Conservation (phyloP, 768 basidiomycete genomes). For the Rhodocollybia butyracea region DNA sequence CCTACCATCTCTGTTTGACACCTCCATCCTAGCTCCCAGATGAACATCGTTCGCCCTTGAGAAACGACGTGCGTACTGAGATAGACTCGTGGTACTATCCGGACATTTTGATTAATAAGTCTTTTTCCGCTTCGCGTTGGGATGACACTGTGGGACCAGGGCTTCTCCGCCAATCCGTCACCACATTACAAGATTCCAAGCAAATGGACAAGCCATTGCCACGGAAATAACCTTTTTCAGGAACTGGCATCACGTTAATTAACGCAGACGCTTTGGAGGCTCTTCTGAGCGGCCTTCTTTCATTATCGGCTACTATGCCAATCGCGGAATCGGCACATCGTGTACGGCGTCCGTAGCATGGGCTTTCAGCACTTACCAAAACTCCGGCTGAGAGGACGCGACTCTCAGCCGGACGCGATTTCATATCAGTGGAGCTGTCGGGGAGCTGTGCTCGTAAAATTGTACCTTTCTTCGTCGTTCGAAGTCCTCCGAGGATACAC, state of each 20-base stretch:
- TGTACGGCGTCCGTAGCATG: not conserved
- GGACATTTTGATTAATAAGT: no score
- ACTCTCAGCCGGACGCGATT: not conserved
- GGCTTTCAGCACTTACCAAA: slow-evolving; percentile 4
- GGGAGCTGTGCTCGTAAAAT: not conserved
- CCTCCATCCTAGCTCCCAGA: not conserved
- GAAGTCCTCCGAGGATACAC: not conserved
- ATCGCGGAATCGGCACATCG: not conserved
- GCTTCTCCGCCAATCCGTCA: not conserved
- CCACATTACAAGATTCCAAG: not conserved
- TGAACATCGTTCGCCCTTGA: not conserved
- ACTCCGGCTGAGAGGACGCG: not conserved
- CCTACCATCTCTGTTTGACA: not conserved
- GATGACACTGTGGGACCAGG: no score
- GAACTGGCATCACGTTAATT: not conserved
- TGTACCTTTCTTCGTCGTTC: not conserved
- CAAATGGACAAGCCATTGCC: not conserved
- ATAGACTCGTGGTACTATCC: no score
- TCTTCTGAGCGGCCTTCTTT: not conserved
- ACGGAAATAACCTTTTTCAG: not conserved
- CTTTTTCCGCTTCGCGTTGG: no score
- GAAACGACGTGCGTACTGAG: not conserved
- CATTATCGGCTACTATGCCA: not conserved
- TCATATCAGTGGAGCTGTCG: no score
- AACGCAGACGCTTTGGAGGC: not conserved